Evolutionary conservation across 2,329 filamentous ascomycete genomes (phyloP).

Genomic region (Pestalotiopsis sp.): DNA sequence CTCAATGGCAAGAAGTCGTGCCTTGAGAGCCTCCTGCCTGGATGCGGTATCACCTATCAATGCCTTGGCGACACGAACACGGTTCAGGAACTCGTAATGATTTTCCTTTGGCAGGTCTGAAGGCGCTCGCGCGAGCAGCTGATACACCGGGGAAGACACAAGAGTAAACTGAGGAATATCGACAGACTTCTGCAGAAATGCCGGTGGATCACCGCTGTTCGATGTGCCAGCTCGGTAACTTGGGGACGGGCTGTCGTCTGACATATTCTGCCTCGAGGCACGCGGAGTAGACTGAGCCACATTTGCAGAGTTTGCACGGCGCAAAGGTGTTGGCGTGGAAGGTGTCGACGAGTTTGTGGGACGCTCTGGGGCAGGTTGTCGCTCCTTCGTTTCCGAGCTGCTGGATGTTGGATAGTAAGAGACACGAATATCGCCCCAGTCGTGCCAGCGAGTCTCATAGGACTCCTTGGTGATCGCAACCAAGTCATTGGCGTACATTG

Average conservation of each 20-base stretch:
- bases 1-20: slow-evolving; percentile 82
- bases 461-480: slow-evolving; percentile 68
- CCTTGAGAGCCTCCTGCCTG: slow-evolving; percentile 75
- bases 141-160: slow-evolving; percentile 52
- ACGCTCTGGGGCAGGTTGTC: slow-evolving; percentile 31
- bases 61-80: slow-evolving; percentile 81
- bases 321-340: slow-evolving; percentile 73
- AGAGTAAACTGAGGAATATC: slow-evolving; percentile 65
- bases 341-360: slow-evolving; percentile 52
- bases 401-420: slow-evolving; percentile 69
- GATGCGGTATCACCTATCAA: slow-evolving; percentile 66
- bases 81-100: slow-evolving; percentile 84
- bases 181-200: slow-evolving; percentile 57
- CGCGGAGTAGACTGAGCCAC: slow-evolving; percentile 39
- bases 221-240: slow-evolving; percentile 38
- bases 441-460: slow-evolving; percentile 60
- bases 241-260: slow-evolving; percentile 50
- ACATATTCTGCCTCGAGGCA: slow-evolving; percentile 34
- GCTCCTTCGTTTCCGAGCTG: slow-evolving; percentile 32
- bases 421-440: slow-evolving; percentile 80
- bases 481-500: slow-evolving; percentile 82
- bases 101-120: slow-evolving; percentile 70
- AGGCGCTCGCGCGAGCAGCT: slow-evolving; percentile 58
- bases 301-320: slow-evolving; percentile 64
- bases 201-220: slow-evolving; percentile 40